Base-by-base conservation (phyloP, 2,329 filamentous ascomycete genomes). In the Chaetothyriales sp. region DNA sequence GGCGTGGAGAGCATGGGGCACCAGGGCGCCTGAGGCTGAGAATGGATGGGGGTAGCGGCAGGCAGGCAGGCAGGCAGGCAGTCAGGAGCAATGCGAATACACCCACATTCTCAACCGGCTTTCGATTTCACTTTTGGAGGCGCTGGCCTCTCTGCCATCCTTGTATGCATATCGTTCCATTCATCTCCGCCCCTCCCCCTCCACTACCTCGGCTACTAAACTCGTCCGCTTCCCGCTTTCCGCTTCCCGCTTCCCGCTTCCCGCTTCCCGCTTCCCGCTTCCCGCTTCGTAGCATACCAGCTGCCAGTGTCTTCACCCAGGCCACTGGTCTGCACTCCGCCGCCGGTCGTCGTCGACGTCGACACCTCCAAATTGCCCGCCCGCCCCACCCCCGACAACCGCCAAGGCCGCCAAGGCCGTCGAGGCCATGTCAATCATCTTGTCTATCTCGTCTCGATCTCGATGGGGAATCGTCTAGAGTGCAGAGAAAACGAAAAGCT, bases 401-500 rank as follows among this genome's bases (percentile, higher is more conserved):
- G 3, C 33, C 33, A 5, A 40, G 33, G 33, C 33, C 33, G 10
- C 33, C 33, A 5, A 40, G 33, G 33, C 33, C 33, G 10, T 13
- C 33, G 33, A 40, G 33, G 33, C 10, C 33, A 40, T 40, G 33
- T 40, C 33, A 15, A 15, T 10, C 33, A 15, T 40, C 33, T 40
- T 15, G 33, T 40, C 33, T 40, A 40, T 40, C 33, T 40, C 33
- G 33, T 40, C 33, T 40, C 33, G 46, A 47, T 47, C 46, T 47
- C 19, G 46, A 46, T 40, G 18, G 19, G 19, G 33, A 40, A 40
- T 40, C 28, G 18, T 50, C 52, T 58, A 87, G 70, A 87, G 76
- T 65, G 83, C 83, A 58, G 83, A 87, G 70, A 87, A 87, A 61
- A 87, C 83, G 69, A 87, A 87, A 63, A 87, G 73, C 83, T 87